Evolutionary conservation across 2,329 filamentous ascomycete genomes (phyloP).

Genomic region (Exophiala sp.): DNA sequence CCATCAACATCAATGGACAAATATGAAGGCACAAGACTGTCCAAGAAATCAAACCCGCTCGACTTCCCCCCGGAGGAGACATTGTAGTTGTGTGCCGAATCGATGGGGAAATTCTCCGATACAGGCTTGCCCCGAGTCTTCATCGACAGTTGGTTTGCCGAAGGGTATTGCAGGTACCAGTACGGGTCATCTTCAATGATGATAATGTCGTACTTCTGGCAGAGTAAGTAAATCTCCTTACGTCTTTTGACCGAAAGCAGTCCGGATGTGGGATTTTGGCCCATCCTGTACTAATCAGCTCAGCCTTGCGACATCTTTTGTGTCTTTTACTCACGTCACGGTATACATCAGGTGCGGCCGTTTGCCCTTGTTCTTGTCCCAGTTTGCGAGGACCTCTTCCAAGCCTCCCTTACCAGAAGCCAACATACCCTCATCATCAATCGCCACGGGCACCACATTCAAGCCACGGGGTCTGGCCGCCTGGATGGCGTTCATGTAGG

Average conservation of each 20-base stretch:
- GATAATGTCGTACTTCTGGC: constrained; percentile 77
- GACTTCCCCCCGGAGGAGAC: constrained; percentile 41
- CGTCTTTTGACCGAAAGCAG: constrained; percentile 67
- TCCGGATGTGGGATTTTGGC: constrained; percentile 80
- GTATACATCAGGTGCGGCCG: constrained; percentile 83
- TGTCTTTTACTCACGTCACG: constrained; percentile 62
- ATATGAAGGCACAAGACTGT: constrained; percentile 77
- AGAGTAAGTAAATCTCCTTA: constrained; percentile 72
- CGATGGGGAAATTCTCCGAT: constrained; percentile 33
- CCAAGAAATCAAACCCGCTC: constrained; percentile 69
- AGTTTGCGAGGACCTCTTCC: constrained; percentile 71
- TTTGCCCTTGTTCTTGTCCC: constrained; percentile 68
- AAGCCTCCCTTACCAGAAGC: constrained; percentile 66
- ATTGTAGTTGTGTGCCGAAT: constrained; percentile 35
- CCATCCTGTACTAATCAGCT: constrained; percentile 52
- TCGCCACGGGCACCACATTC: constrained; percentile 65
- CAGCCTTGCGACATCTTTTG: background rate
- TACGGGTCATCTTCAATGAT: constrained; percentile 95
- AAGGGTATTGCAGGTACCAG: constrained; percentile 88
- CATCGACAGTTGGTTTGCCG: constrained; percentile 48
- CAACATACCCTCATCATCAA: constrained; percentile 77
- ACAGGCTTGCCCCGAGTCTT: constrained; percentile 30
- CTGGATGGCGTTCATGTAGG: constrained; percentile 71
- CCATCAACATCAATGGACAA: constrained; percentile 76
- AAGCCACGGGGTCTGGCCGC: constrained; percentile 62